These are phyloP conservation scores for Kalanchoe fedtschenkoi DNA, from an alignment of 164 flowering plant species.

Conservation along the genomic window DNA sequence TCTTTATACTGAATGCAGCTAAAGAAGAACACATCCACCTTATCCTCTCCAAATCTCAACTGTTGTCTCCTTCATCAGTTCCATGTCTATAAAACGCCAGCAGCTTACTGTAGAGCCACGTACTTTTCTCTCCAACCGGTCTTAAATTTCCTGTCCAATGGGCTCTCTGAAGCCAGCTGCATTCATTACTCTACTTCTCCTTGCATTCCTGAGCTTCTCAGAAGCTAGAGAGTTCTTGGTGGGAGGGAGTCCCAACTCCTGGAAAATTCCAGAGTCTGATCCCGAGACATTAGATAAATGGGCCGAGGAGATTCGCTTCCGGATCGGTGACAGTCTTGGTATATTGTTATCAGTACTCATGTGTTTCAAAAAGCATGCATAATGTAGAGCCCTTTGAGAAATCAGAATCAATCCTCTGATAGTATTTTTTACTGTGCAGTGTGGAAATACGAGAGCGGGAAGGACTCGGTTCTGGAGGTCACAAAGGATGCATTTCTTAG, in stretches of 20 bases:
- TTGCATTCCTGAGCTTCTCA: slow-evolving; percentile 15
- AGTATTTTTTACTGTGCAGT: slow-evolving; percentile 8
- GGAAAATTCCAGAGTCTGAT: slow-evolving; percentile 18
- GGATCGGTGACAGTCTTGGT: slow-evolving; percentile 22
- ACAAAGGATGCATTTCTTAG: slow-evolving; percentile 12
- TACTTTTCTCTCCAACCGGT: no score
- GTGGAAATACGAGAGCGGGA: slow-evolving; percentile 17
- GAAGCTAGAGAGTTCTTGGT: slow-evolving; percentile 18
- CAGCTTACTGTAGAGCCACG: no score
- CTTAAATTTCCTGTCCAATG: no score
- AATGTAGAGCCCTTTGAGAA: neutral
- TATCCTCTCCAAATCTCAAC: neutral
- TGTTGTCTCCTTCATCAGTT: neutral
- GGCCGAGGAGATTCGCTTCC: slow-evolving; percentile 17
- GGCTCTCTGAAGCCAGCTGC: no score
- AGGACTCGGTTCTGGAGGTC: slow-evolving; percentile 25
- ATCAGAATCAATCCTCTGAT: neutral
- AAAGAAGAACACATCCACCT: neutral
- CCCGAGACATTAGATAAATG: slow-evolving; percentile 19
- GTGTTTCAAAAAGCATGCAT: neutral
- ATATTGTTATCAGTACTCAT: neutral
- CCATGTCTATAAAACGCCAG: neutral
- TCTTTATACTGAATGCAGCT: no score
- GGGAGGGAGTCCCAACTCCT: slow-evolving; percentile 14
- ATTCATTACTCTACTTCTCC: slow-evolving; percentile 9